Evolutionary conservation across 164 flowering plant genomes (phyloP), one percentile per base, ranked within the genome.

Genomic region (Brasenia schreberi): DNA sequence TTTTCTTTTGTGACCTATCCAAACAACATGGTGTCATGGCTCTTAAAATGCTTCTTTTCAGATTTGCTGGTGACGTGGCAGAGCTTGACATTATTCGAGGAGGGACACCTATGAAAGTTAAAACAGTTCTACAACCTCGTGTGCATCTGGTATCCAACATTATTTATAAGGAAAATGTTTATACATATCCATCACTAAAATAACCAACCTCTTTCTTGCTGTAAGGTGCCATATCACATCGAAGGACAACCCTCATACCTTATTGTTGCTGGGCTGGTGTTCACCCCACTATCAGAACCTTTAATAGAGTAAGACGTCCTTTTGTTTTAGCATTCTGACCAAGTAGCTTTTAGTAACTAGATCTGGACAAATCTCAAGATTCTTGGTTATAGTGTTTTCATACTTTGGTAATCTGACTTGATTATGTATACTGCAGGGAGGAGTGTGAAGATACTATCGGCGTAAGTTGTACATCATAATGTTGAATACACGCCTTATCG

Each of bases 241-340:
- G 96, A 94, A 81, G 93, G 83, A 68, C 95, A 83, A 71, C 97
- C 99, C 71, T 94, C 99, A 9, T 94, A 94, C 76, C 70, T 91
- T 42, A 94, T 94, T 42, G 79, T 85, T 67, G 95, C 95, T 70
- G 97, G 99, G 43, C 79, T 94, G 77, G 99, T 94, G 77, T 94
- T 94, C 78, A 94, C 99, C 45, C 95, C 95, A 7, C 93, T 94
- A 43, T 91, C 97, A n/a, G 99, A 91, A 71, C 97, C 97, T 59
- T 83, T 94, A n/a, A 91, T 94, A 70, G 95, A 80, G 98, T 94
- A 84, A 71, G 90, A 69, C 67, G 9, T 59, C 5, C 6, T 60
- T 14, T 49, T 9, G 2, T 2, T 49, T 49, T 9, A 49, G 16
- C 56, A 49, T 49, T 9, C 14, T 14, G 4, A 9, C 16, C 16